Evolutionary conservation across 371 early-diverging fungal genomes (phyloP), one percentile per base, ranked within the genome.

Genomic region (Haplosporangium sp.): DNA sequence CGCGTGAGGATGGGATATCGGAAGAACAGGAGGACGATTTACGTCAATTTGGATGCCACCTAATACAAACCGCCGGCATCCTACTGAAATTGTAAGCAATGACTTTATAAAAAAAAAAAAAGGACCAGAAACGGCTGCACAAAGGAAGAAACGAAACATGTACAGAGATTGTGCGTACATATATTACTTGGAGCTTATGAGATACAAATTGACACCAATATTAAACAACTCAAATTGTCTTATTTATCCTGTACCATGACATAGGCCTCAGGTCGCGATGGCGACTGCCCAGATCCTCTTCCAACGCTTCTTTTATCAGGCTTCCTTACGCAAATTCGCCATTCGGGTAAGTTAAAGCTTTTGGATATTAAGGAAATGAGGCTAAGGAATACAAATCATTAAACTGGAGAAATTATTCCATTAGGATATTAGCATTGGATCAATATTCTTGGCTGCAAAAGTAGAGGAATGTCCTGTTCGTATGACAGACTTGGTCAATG

Each of bases 271-370:
- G 65, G 93, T 94, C 8, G 94, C 96, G 0, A 94, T 96, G 90
- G 96, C 97, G 4, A 96, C 96, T n/a, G 97, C 97, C 2, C 96
- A 97, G 81, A 94, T 96, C 2, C 85, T 98, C 35, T 91, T 97
- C 58, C 96, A 97, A 67, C 92, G 98, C 8, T 97, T 97, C 88
- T 98, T 90, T 84, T 95, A 88, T 67, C 85, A 92, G 68, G 91
- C 95, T 0, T 91, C 96, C 4, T 81, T 96, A 13, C 89, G 88
- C 64, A 84, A 92, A 20, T 92, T 91, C 82, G 88, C 89, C 11
- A 82, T 95, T 44, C 73, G 90, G 83, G 96, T 94, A 87, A 65
- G 88, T 57, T 0, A 20, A 48, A 34, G 20, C 10, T 27, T 38
- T 44, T 44, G 4, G 17, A 48, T 48, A 27, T 27, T 27, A 0